A percentile compares a stretch with the other conserved stretches of the same genome.
phyloP scores from a whole-genome alignment of 257 asterid species.

The Petunia secreta region DNA sequence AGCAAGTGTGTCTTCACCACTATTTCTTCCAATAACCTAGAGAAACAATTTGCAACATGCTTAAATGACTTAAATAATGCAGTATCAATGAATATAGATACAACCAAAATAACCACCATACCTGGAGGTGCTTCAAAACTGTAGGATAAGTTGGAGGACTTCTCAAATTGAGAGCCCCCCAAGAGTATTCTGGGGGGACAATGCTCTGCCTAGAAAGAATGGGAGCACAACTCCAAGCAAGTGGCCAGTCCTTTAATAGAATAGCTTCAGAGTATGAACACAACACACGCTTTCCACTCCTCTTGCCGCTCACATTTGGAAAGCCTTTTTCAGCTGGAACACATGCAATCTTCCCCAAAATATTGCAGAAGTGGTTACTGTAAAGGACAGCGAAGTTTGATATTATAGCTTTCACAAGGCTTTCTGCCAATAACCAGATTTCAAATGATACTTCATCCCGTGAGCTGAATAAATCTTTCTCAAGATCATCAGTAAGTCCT shows the following conservation, averaged over 20 bases:
- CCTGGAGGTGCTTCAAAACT: conserved; percentile 85
- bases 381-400: conserved; percentile 86
- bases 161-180: conserved; percentile 84
- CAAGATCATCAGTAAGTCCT: conserved; percentile 58
- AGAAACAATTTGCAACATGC: conserved; percentile 29
- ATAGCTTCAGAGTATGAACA: conserved; percentile 86
- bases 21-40: conserved; percentile 76
- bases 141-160: conserved; percentile 85
- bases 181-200: conserved; percentile 91
- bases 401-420: conserved; percentile 71
- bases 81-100: neutral
- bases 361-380: conserved; percentile 85
- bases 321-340: conserved; percentile 95
- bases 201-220: conserved; percentile 78
- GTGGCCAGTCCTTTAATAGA: conserved; percentile 85
- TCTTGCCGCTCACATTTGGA: conserved; percentile 67
- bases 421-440: conserved; percentile 88
- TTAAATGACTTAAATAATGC: conserved; percentile 22
- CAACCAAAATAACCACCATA: conserved; percentile 31
- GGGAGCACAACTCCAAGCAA: conserved; percentile 95
- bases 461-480: conserved; percentile 53
- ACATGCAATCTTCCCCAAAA: conserved; percentile 81
- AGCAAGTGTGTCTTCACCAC: conserved; percentile 93
- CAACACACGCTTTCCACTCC: conserved; percentile 79
- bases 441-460: conserved; percentile 79